Percentiles rank a stretch among this genome's conserved stretches.
phyloP scores from a whole-genome alignment of 148 eudicot species.

The Fallopia convolvulus region DNA sequence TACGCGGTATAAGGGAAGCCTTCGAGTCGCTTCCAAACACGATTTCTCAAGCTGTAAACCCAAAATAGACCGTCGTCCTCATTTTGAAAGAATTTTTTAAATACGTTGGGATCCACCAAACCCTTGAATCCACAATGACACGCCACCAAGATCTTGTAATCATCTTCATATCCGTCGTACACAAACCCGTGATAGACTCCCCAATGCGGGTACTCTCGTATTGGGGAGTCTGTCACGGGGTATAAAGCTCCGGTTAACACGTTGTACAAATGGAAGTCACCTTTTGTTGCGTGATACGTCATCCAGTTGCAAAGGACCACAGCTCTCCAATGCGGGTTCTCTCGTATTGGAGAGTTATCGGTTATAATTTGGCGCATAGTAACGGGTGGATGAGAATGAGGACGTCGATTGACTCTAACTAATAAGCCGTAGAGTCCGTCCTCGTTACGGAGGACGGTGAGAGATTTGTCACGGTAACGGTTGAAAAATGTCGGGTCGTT shows the following conservation, averaged over 20 bases:
- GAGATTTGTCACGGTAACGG: no score
- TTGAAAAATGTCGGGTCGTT: no score
- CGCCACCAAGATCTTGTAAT: not conserved
- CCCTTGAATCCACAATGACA: not conserved
- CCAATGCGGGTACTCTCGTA: no score
- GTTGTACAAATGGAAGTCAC: not conserved
- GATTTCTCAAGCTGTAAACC: not conserved
- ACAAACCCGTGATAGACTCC: not conserved
- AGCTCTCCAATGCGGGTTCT: no score
- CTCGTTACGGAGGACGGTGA: no score
- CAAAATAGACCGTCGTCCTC: not conserved
- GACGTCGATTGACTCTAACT: not conserved
- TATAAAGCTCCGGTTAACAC: not conserved
- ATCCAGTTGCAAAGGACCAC: no score
- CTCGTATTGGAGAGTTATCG: no score
- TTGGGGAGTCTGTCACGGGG: not conserved
- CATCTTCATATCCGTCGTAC: not conserved
- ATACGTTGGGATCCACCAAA: no score
- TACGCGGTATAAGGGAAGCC: not conserved
- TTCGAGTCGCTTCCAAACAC: not conserved
- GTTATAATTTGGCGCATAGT: not conserved
- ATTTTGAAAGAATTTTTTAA: not conserved
- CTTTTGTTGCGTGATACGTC: not conserved
- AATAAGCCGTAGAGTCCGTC: not conserved
- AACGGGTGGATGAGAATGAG: not conserved